These are phyloP conservation scores for Multifurca ochricompacta DNA, from an alignment of 768 basidiomycete genomes.

Conservation along the genomic window DNA sequence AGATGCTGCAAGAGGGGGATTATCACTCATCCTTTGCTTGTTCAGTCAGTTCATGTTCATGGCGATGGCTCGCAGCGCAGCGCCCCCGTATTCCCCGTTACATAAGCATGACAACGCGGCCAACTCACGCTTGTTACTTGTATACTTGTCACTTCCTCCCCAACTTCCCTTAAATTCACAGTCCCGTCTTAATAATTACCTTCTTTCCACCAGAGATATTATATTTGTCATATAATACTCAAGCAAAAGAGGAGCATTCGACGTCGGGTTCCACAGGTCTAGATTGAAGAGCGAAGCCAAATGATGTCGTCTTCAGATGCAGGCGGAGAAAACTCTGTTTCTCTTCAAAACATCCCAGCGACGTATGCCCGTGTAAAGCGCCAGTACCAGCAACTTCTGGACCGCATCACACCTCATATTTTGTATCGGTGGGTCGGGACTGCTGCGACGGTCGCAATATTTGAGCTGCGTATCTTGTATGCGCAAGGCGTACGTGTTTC, in stretches of 20 bases:
- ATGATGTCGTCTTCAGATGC: conserved; percentile 21
- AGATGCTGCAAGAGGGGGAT: conserved; percentile 30
- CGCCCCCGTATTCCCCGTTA: neutral
- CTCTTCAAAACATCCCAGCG: conserved; percentile 26
- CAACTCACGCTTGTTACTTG: no score
- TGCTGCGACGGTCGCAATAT: conserved; percentile 59
- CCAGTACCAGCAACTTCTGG: conserved; percentile 82
- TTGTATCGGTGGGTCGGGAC: conserved; percentile 86
- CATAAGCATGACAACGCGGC: neutral
- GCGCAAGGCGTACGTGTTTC: conserved; percentile 51
- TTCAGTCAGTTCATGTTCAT: no score
- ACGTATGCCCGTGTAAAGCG: conserved; percentile 50
- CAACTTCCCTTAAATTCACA: neutral
- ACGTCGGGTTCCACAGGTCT: neutral
- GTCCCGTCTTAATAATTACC: neutral
- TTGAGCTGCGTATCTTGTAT: conserved; percentile 78
- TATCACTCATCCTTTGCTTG: neutral
- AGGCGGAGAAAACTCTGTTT: conserved; percentile 14
- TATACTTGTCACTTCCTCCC: neutral
- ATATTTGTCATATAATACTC: conserved; percentile 7
- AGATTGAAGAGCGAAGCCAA: neutral
- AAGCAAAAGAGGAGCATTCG: neutral
- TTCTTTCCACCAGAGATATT: neutral
- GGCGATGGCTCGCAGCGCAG: neutral
- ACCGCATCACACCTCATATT: conserved; percentile 85